Evolutionary conservation across 208 protist species (phyloP), one percentile per base, ranked within the genome.

Genomic region (Crithidia mellificae): DNA sequence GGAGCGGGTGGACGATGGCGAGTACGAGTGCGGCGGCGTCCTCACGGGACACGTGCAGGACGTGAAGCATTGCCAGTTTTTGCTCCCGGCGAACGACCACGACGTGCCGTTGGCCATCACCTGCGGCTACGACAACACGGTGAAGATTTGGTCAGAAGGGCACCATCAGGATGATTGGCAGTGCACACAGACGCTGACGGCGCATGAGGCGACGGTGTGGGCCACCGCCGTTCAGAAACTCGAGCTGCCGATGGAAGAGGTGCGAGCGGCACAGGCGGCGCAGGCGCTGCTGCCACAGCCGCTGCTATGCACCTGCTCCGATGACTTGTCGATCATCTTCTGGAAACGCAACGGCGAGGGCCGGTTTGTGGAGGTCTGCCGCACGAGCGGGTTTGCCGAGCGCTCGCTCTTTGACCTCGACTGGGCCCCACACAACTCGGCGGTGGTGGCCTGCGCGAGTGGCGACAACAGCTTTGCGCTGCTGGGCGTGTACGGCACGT

Each of bases 1-100:
- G 92, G 92, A 96, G 50, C 87, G 87, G 36, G 74, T 93, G 17
- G 87, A 86, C 20, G 84, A 88, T 24, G 84, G 84, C 38, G 87
- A 96, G 68, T 96, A 94, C 63, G 94, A 98, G 59, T 97, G 92
- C 57, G 85, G 77, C 51, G 84, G 83, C 36, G 85, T 98, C 38
- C 85, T 97, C 44, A 78, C 87, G 11, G 94, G 94, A 14, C 94
- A 98, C 77, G 65, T 77, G 17, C 91, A 96, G 47, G 94, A 98
- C 68, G 91, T 98, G 2, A 98, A 98, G 82, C 68, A 83, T 66
- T 91, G 95, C 61, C 49, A 77, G 22, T 98, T 92, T 85, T 52
- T 85, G 39, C 72, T 89, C 29, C 83, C 82, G 38, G 46, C 39
- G 11, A 69, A 61, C 43, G 78, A 84, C 47, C 73, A 50, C 27